These are phyloP conservation scores for Sugiyamaella paludigena DNA, from an alignment of 1,139 yeast genomes.

Conservation along the genomic window DNA sequence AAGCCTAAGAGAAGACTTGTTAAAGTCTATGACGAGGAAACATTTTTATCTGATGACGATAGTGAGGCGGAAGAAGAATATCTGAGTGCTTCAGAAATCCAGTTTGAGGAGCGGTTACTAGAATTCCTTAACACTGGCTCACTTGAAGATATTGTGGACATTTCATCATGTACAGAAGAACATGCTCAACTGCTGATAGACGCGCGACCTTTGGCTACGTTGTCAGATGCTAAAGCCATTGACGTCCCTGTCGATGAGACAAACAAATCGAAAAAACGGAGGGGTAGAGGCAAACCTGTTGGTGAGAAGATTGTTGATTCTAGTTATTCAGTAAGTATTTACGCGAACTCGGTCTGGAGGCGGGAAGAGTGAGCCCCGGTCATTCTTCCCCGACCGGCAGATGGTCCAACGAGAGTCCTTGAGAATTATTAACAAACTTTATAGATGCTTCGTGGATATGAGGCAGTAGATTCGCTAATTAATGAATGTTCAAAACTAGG, in stretches of 20 bases:
- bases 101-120: conserved; percentile 64
- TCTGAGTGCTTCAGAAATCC: conserved; percentile 44
- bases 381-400: no score
- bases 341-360: no score
- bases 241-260: conserved; percentile 25
- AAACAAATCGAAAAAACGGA: conserved; percentile 38
- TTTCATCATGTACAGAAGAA: conserved; percentile 68
- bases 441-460: conserved; percentile 76
- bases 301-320: conserved; percentile 78
- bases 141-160: conserved; percentile 72
- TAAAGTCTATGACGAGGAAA: conserved; percentile 32
- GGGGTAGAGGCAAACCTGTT: conserved; percentile 50
- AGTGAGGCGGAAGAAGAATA: conserved; percentile 38
- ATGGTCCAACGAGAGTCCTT: not conserved
- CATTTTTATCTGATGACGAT: conserved; percentile 20
- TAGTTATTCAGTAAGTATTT: conserved; percentile 40
- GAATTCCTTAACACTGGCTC: conserved; percentile 78
- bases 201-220: conserved; percentile 64
- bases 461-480: conserved; percentile 88
- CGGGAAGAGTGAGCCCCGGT: no score
- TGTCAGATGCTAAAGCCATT: conserved; percentile 51
- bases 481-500: conserved; percentile 82
- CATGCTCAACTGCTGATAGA: conserved; percentile 60
- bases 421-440: not conserved
- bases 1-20: conserved; percentile 22